A percentile compares a stretch with the other conserved stretches of the same genome.
Conservation (phyloP, 306 rosid genomes). For the Castanopsis chinensis region DNA sequence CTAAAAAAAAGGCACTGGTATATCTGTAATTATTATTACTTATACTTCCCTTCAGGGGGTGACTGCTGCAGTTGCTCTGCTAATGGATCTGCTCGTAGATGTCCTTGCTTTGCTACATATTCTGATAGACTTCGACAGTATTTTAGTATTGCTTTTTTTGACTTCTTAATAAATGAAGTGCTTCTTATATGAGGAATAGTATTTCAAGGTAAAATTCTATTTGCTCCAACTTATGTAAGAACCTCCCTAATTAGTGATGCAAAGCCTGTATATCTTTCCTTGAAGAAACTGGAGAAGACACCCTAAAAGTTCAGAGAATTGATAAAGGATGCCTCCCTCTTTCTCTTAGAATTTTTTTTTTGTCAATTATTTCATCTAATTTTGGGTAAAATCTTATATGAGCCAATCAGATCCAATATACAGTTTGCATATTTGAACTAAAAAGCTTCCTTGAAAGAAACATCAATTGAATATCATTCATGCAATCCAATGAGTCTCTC, state of each 20-base stretch:
- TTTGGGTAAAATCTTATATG: background rate
- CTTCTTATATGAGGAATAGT: background rate
- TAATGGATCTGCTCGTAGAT: background rate
- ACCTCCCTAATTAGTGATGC: background rate
- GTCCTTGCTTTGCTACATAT: background rate
- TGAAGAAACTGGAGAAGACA: background rate
- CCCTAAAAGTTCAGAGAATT: background rate
- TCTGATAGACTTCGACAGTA: background rate
- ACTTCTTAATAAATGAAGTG: background rate
- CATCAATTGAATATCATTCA: background rate
- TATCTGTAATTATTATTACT: too few relatives aligned
- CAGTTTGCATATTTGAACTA: background rate
- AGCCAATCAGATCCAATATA: background rate
- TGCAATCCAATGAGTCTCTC: slow-evolving; percentile 8
- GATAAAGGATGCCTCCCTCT: background rate
- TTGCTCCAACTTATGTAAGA: background rate
- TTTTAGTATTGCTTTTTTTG: background rate
- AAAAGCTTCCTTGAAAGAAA: background rate
- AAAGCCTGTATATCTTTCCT: background rate
- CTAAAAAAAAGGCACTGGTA: too few relatives aligned
- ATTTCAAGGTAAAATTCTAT: background rate
- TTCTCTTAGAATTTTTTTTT: background rate
- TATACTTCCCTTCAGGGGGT: too few relatives aligned
- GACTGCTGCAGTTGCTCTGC: background rate
- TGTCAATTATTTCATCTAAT: background rate